Base-by-base conservation (phyloP, 306 rosid genomes). In the Cucurbita ficifolia region DNA sequence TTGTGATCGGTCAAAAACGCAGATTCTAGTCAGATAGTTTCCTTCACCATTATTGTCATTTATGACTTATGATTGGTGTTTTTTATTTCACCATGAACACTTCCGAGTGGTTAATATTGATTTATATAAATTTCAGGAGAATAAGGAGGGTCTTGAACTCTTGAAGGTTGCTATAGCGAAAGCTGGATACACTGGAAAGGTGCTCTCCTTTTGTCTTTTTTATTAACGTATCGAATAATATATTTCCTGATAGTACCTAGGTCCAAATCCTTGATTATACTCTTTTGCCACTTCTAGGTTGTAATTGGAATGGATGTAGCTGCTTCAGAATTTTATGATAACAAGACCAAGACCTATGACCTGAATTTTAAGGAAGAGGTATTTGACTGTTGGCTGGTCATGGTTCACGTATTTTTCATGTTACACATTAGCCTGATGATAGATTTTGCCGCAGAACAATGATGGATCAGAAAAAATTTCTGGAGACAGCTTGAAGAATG, bases 221-320 rank as follows among this genome's bases (percentile, higher is more conserved):
- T 29, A 29, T 29, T 29, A 29, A 29, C 33, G 3, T 29, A 29
- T 29, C 33, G 33, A 29, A 29, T 29, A 29, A 29, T 29, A 29
- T 29, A 29, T 29, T 29, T 29, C 33, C 33, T 29, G 33, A 2
- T 29, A 29, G 33, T 29, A 29, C 33, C 33, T 29, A 29, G 33
- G 33, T 29, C 33, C 33, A 29, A 29, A 3, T 29, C 33, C 33
- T 29, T 29, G 33, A 29, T 29, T 29, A 29, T 29, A 29, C 33
- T 29, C 3, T 29, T 29, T 29, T 29, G 33, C 33, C 33, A 29
- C 33, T 29, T 29, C 33, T 13, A 94, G 98, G 99, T 94, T 79
- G 97, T 94, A 61, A 94, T 94, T 68, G 99, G 99, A 78, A 94
- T 94, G 99, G 97, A 94, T 81, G 97, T 94, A 79, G 99, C 99